Evolutionary conservation across 768 basidiomycete species (phyloP).

Genomic region (Rhodosporidiobolus odoratus): DNA sequence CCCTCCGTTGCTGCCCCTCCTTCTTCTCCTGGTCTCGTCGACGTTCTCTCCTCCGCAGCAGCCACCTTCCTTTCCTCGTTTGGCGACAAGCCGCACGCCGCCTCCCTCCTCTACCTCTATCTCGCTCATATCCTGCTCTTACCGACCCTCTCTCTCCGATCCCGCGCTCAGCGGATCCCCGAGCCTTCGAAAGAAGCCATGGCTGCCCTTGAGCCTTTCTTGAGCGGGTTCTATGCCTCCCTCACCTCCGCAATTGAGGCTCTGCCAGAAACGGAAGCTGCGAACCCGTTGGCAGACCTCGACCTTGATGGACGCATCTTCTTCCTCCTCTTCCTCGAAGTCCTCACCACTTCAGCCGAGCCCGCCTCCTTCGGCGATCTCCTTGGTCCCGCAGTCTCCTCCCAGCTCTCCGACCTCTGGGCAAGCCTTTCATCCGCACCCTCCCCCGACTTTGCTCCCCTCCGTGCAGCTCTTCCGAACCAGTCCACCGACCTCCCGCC

Average conservation of each 20-base stretch:
- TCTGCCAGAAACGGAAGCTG: constrained; percentile 43
- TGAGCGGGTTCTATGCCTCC: constrained; percentile 47
- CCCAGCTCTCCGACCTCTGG: constrained; percentile 38
- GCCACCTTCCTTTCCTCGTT: constrained; percentile 15
- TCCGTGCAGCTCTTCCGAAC: constrained; percentile 41
- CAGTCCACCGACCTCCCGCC: constrained; percentile 24
- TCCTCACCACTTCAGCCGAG: constrained; percentile 43
- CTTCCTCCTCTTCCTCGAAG: constrained; percentile 48
- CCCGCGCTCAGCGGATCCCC: constrained; percentile 37
- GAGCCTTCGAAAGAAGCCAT: constrained; percentile 42
- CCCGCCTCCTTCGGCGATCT: constrained; percentile 43
- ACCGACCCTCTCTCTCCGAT: constrained; percentile 43
- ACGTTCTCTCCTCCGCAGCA: constrained; percentile 17
- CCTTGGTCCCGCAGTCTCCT: constrained; percentile 43
- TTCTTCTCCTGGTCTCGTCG: constrained; percentile 10
- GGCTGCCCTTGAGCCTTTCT: constrained; percentile 43
- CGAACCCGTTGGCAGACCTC: constrained; percentile 47
- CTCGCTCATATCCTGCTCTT: constrained; percentile 49
- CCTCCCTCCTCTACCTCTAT: constrained; percentile 48
- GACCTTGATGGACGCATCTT: constrained; percentile 57
- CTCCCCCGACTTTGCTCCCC: constrained; percentile 44
- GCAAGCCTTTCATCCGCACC: constrained; percentile 28
- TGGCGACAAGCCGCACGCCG: constrained; percentile 11
- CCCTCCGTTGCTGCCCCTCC: constrained; percentile 1
- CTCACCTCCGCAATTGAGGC: constrained; percentile 50